These are phyloP conservation scores for Hordeum pubiflorum DNA, from an alignment of 202 grass and related monocot genomes.

Conservation along the genomic window DNA sequence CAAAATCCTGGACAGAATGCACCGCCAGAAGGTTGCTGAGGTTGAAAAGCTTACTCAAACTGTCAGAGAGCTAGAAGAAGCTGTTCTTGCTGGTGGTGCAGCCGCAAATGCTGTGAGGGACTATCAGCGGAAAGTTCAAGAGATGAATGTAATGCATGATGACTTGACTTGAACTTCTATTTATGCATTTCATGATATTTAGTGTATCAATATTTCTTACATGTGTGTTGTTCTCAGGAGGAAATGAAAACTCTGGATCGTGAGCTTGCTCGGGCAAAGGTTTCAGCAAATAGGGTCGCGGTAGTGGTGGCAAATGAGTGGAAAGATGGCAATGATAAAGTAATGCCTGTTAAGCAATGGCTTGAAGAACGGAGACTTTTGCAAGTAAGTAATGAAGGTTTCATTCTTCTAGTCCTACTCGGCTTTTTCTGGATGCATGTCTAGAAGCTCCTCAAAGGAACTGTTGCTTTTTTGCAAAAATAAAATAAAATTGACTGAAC, in stretches of 20 bases:
- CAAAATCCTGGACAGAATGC: conserved; percentile 94
- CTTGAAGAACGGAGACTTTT: conserved; percentile 79
- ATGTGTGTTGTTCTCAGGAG: conserved; percentile 41
- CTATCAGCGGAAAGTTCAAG: conserved; percentile 92
- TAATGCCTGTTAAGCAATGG: conserved; percentile 98
- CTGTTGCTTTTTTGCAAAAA: not conserved
- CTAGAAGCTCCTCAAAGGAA: not conserved
- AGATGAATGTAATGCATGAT: conserved; percentile 83
- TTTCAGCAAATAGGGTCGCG: conserved; percentile 95
- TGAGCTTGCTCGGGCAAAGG: conserved; percentile 83
- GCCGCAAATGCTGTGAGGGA: conserved; percentile 96
- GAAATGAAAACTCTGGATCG: conserved; percentile 93
- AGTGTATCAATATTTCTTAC: conserved; percentile 5
- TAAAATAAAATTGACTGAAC: not conserved
- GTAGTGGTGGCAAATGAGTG: conserved; percentile 98
- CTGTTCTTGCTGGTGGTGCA: conserved; percentile 89
- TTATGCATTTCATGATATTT: not conserved
- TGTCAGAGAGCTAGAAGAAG: conserved; percentile 86
- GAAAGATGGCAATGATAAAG: conserved; percentile 98
- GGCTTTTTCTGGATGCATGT: conserved; percentile 8
- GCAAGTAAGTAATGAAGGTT: conserved; percentile 44
- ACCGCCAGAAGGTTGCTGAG: conserved; percentile 86
- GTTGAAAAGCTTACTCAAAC: conserved; percentile 96
- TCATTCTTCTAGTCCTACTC: not conserved
- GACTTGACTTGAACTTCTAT: not conserved